A percentile compares a stretch with the other conserved stretches of the same genome.
These are phyloP conservation scores for Globisporangium spiculum DNA, from an alignment of 352 stramenopile species.

Conservation along the genomic window DNA sequence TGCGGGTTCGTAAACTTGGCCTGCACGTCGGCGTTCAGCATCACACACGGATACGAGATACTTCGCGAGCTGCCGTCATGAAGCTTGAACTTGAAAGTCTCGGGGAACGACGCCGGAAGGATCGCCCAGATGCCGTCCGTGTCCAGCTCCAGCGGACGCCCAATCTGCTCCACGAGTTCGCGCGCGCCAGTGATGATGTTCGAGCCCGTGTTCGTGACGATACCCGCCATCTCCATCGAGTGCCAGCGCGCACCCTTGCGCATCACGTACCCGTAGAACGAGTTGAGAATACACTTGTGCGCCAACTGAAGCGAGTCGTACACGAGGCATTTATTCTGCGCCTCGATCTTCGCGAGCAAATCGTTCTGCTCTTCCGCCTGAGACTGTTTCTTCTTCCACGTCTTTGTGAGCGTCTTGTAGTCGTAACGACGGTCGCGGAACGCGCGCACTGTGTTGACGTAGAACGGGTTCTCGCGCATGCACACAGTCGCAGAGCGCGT, in stretches of 20 bases:
- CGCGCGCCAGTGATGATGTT: constrained; percentile 97
- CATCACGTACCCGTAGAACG: constrained; percentile 99
- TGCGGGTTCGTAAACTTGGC: constrained; percentile 99
- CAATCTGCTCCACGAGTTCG: constrained; percentile 93
- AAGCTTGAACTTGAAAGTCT: constrained; percentile 94
- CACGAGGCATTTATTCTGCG: constrained; percentile 86
- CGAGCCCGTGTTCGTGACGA: constrained; percentile 98
- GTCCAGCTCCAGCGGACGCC: constrained; percentile 97
- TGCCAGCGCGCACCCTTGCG: constrained; percentile 98
- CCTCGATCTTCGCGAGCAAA: constrained; percentile 84
- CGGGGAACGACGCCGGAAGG: constrained; percentile 96
- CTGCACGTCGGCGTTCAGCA: constrained; percentile 99
- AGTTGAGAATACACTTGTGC: constrained; percentile 99
- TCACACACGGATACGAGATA: constrained; percentile 98
- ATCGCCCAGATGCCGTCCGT: constrained; percentile 99
- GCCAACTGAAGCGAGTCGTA: constrained; percentile 99
- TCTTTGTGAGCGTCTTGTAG: constrained; percentile 99
- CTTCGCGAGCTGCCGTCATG: constrained; percentile 69
- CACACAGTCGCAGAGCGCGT: constrained; percentile 95
- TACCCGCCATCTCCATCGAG: constrained; percentile 99
- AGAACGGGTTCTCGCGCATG: constrained; percentile 99
- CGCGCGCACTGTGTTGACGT: constrained; percentile 98
- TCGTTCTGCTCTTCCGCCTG: constrained; percentile 81
- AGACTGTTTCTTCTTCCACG: constrained; percentile 84
- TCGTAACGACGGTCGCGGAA: constrained; percentile 99